phyloP scores from a whole-genome alignment of 805 yeast species.

The Wickerhamiella nectarea region DNA sequence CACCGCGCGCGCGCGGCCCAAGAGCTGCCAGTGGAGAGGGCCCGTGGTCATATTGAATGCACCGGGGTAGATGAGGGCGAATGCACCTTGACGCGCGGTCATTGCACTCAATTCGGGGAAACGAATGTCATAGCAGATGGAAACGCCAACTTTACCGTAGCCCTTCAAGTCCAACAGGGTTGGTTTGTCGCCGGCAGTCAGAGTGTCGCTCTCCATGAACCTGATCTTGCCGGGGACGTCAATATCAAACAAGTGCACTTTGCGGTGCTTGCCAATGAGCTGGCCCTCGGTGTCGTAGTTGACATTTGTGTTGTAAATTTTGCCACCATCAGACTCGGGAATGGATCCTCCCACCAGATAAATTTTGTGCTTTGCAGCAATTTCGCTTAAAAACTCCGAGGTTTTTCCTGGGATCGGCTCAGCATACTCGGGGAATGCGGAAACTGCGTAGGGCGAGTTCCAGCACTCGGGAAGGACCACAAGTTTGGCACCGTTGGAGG shows the following conservation, averaged over 20 bases:
- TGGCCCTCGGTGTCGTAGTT: conserved; percentile 61
- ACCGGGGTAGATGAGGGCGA: conserved; percentile 73
- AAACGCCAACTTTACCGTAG: conserved; percentile 63
- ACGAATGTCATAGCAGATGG: conserved; percentile 83
- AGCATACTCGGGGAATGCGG: conserved; percentile 74
- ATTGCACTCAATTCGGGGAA: conserved; percentile 76
- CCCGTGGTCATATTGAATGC: conserved; percentile 93
- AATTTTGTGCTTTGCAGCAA: conserved; percentile 54
- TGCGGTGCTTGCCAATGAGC: conserved; percentile 76
- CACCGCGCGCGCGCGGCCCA: conserved; percentile 75
- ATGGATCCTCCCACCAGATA: conserved; percentile 81
- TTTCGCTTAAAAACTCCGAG: conserved; percentile 42
- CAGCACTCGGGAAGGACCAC: conserved; percentile 91
- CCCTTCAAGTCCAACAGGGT: conserved; percentile 59
- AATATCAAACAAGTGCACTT: conserved; percentile 82
- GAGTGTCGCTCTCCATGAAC: conserved; percentile 64
- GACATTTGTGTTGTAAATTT: conserved; percentile 58
- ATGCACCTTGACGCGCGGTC: conserved; percentile 57
- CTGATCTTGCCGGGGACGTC: conserved; percentile 85
- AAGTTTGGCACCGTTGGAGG: conserved; percentile 48
- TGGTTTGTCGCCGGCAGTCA: conserved; percentile 69
- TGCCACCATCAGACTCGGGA: conserved; percentile 57
- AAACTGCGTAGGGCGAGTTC: conserved; percentile 87
- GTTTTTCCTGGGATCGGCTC: conserved; percentile 60
- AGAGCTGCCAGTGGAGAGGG: conserved; percentile 72